A percentile compares a stretch with the other conserved stretches of the same genome.
Evolutionary conservation across 768 basidiomycete species (phyloP).

Genomic region (Chalciporus chontae): DNA sequence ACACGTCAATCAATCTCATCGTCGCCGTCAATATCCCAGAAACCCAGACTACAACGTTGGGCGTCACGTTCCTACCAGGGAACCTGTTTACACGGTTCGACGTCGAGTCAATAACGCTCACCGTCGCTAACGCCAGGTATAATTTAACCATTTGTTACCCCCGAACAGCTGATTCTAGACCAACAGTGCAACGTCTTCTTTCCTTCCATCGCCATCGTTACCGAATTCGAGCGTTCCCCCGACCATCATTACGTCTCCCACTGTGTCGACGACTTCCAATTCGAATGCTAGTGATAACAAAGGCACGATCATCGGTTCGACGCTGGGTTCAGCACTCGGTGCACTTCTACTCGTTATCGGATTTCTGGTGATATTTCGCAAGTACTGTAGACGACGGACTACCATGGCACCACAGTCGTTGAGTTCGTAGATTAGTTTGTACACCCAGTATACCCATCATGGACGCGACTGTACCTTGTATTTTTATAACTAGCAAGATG

Average conservation of each 20-base stretch:
- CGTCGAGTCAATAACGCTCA: constrained; percentile 36
- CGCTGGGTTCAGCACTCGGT: constrained; percentile 17
- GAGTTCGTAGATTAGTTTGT: not conserved
- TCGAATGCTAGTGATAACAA: constrained; percentile 1
- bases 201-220: constrained; percentile 22
- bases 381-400: constrained; percentile 2
- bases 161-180: not conserved
- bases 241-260: constrained; percentile 1
- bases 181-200: constrained; percentile 25
- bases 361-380: constrained; percentile 7
- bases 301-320: constrained; percentile 13
- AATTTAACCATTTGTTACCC: not conserved
- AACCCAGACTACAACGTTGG: constrained; percentile 38
- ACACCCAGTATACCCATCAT: not conserved
- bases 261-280: constrained; percentile 6
- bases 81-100: constrained; percentile 32
- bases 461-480: no score
- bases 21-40: constrained; percentile 39
- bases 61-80: constrained; percentile 37
- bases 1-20: constrained; percentile 40
- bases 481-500: no score
- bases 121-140: constrained; percentile 38
- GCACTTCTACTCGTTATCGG: constrained; percentile 9
- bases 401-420: not conserved
- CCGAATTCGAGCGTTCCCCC: constrained; percentile 25